Base-by-base conservation (phyloP, 768 basidiomycete species). In the Xerocomellus chrysenteron region DNA sequence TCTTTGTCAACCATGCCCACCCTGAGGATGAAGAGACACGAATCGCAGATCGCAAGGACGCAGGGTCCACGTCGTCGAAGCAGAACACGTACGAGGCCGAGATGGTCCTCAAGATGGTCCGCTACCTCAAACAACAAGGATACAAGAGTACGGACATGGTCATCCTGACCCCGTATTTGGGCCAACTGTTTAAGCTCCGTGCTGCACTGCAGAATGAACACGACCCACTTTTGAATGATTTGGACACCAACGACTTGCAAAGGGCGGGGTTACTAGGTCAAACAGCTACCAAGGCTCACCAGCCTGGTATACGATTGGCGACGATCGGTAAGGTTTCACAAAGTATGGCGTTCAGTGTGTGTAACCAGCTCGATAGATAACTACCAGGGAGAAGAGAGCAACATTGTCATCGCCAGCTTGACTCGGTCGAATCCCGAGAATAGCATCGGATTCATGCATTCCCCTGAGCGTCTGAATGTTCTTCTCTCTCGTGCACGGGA, bases 381-480 rank as follows among this genome's bases (percentile, higher is more conserved):
- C 61, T 90, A 88, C 58, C 87, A 90, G 62, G 87, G 87, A 11
- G 88, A 90, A 62, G 87, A 89, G 66, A 83, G 84, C 40, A 78
- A 88, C 32, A 83, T 90, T 39, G 84, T 90, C 42, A 76, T 90
- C 19, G 75, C 77, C 21, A 83, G 80, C 14, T 66, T 90, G 24
- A 86, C 84, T 0, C 70, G 88, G 39, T 87, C 86, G 63, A 88
- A 90, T 57, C 16, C 72, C 0, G 59, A 70, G 0, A 67, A 78
- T 50, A 80, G 79, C 59, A 90, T 90, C 26, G 88, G 88, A 0
- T 89, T 89, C 70, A 88, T 90, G 87, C 73, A 65, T 42, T 78
- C 87, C 2, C 82, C 85, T 0, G 86, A 90, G 68, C 81, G 88
- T 32, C 69, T 89, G 26, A 90, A 87, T 47, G 88, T 90, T n/a